Base-by-base conservation (phyloP, 768 basidiomycete genomes). In the Macrolepiota fuliginosa region DNA sequence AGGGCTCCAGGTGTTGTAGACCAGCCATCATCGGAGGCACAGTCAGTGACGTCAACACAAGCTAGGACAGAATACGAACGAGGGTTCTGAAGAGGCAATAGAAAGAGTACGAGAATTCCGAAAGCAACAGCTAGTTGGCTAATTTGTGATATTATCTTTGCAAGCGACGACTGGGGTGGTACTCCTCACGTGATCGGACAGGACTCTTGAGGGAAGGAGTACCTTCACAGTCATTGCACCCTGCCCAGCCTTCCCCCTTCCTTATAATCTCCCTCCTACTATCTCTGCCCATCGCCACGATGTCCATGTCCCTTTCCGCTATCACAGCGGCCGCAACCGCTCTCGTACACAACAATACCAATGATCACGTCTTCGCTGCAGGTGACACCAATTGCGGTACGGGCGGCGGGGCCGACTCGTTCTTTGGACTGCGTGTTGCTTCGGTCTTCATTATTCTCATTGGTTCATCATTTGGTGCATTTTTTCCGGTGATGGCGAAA, bases 381-480 rank as follows among this genome's bases (percentile, higher is more conserved):
- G 27, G 45, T 47, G 65, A 47, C 32, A 61, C 62, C 29, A 70
- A 74, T 50, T 91, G 89, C 70, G 80, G 81, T 49, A 68, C 73
- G 6, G 83, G 82, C 15, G 82, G 83, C 32, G 83, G 83, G n/a
- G 76, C 77, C 19, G 72, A 83, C 65, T 72, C 78, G 2, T 74
- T 79, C 62, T 71, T 80, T 4, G 71, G 76, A 35, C 75, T 94
- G 49, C 83, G 92, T 3, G 78, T 93, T 51, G 91, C 81, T 0
- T 84, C 90, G 22, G 72, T 93, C 64, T 94, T 94, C 73, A 78
- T 94, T 66, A 85, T 94, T 68, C 78, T 91, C 61, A 69, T 76
- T 2, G 81, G 83, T 24, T 89, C 90, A 2, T 73, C 76, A 7
- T 65, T 70, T 10, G 91, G 90, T 15, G 83, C 90, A 4, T 74